phyloP scores from a whole-genome alignment of 2,329 filamentous ascomycete genomes.

The Sphaerostilbella broomeana region DNA sequence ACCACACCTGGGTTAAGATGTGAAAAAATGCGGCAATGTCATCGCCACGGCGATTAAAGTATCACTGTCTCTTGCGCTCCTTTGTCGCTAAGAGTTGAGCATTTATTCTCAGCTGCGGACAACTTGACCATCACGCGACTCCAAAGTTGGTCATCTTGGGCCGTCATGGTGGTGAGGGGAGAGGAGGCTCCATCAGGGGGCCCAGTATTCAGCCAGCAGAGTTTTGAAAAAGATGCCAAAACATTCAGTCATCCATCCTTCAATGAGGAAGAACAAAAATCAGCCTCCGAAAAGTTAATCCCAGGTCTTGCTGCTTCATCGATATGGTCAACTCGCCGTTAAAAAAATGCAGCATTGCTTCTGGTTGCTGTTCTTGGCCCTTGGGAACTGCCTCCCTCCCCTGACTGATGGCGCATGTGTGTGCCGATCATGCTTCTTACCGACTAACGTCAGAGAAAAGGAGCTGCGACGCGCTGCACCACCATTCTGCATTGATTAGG shows the following conservation, averaged over 20 bases:
- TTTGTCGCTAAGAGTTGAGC: conserved; percentile 6
- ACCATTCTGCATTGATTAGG: conserved; percentile 3
- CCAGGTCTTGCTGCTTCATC: neutral
- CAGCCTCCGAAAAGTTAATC: neutral
- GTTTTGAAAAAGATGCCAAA: neutral
- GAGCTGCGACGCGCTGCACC: conserved; percentile 9
- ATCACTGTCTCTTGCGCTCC: conserved; percentile 3
- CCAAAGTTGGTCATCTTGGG: conserved; percentile 3
- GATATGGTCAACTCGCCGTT: conserved; percentile 1
- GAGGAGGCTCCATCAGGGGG: neutral
- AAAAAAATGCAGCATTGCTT: conserved; percentile 2
- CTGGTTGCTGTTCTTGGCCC: neutral
- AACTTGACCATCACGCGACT: conserved; percentile 8
- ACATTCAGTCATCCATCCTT: neutral
- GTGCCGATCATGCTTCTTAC: conserved; percentile 5
- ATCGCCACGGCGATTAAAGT: conserved; percentile 12
- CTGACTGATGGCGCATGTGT: conserved; percentile 9
- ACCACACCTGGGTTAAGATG: conserved; percentile 9
- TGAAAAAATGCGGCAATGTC: conserved; percentile 8
- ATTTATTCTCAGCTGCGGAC: conserved; percentile 2
- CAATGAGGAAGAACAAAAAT: neutral
- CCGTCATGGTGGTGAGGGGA: conserved; percentile 5
- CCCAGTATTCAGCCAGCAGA: conserved; percentile 1
- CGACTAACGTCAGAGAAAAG: conserved; percentile 4
- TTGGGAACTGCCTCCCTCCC: neutral